phyloP scores from a whole-genome alignment of 2,329 filamentous ascomycete genomes.

The Davidsoniella virescens region DNA sequence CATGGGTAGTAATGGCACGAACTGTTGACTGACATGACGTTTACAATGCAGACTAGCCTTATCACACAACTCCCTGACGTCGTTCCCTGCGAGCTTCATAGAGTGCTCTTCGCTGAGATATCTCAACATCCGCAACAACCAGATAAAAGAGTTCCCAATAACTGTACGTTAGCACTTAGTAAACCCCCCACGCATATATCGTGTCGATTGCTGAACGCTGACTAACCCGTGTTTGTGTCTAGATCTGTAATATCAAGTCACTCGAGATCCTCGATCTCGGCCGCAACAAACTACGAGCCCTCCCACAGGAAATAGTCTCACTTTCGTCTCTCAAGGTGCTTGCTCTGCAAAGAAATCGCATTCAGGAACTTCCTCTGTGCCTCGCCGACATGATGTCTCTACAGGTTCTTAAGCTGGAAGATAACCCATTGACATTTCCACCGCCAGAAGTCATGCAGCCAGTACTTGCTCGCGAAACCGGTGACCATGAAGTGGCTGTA shows the following conservation, averaged over 20 bases:
- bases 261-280: conserved; percentile 89
- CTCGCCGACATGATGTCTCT: conserved; percentile 81
- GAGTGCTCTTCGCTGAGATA: conserved; percentile 67
- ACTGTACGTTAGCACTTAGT: conserved; percentile 25
- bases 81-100: conserved; percentile 53
- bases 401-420: conserved; percentile 76
- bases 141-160: conserved; percentile 46
- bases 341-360: conserved; percentile 71
- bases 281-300: conserved; percentile 62
- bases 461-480: conserved; percentile 44
- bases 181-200: not conserved
- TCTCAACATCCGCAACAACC: conserved; percentile 64
- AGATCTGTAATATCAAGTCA: conserved; percentile 75
- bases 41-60: conserved; percentile 46
- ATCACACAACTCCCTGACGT: conserved; percentile 60
- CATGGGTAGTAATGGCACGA: conserved; percentile 5
- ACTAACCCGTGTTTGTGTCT: conserved; percentile 6
- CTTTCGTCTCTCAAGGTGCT: conserved; percentile 78
- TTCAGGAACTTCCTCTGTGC: conserved; percentile 68
- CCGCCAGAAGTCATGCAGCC: conserved; percentile 49
- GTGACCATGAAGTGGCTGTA: conserved; percentile 43
- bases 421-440: conserved; percentile 72
- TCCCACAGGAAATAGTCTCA: conserved; percentile 66
- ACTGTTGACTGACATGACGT: not conserved
- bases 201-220: not conserved